Evolutionary conservation across 139 green algal genomes (phyloP).

Genomic region (Coelastrella sp.): DNA sequence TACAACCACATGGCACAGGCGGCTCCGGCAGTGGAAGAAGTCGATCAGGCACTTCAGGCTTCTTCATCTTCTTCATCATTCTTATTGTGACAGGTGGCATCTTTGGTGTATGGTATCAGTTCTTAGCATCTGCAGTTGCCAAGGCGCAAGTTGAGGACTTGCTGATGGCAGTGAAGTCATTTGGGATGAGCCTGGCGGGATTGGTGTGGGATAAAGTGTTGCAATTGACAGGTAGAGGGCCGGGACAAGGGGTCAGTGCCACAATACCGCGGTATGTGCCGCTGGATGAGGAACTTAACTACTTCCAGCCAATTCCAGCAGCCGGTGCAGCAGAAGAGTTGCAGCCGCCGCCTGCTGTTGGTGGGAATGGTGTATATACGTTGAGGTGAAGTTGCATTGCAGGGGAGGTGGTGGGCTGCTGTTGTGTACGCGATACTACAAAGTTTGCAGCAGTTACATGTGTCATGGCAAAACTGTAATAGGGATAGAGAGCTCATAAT

Average conservation of each 20-base stretch:
- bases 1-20: conserved; percentile 7
- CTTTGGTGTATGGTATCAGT: conserved; percentile 60
- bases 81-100: conserved; percentile 38
- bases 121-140: conserved; percentile 51
- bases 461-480: no score
- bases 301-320: conserved; percentile 66
- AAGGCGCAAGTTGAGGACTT: conserved; percentile 51
- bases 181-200: conserved; percentile 30
- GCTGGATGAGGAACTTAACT: conserved; percentile 58
- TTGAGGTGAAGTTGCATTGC: neutral
- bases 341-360: neutral
- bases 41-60: conserved; percentile 21
- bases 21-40: neutral
- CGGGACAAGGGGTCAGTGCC: neutral
- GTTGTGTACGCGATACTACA: no score
- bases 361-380: conserved; percentile 11
- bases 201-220: conserved; percentile 16
- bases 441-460: no score
- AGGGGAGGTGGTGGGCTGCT: no score
- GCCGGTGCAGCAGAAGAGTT: neutral
- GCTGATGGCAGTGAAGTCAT: neutral
- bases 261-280: neutral
- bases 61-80: conserved; percentile 53
- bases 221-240: neutral
- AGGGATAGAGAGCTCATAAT: no score